Evolutionary conservation across 225 moss, liverwort and hornwort species (phyloP).

Genomic region (Bryum argenteum): DNA sequence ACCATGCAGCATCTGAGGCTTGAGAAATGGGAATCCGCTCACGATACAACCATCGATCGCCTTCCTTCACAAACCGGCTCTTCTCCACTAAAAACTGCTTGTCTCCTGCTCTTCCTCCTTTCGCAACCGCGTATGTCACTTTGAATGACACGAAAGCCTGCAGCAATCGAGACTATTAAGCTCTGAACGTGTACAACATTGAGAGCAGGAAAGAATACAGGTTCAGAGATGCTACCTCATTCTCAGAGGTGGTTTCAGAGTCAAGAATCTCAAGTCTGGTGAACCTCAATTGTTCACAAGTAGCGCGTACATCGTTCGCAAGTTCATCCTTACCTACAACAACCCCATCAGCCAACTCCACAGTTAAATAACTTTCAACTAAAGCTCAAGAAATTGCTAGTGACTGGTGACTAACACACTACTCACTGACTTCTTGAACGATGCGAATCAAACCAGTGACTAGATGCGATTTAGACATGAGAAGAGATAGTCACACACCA

Average conservation of each 20-base stretch:
- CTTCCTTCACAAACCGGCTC: conserved; percentile 69
- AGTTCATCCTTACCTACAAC: conserved; percentile 61
- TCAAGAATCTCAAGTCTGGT: conserved; percentile 67
- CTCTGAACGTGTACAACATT: neutral
- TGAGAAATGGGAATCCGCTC: conserved; percentile 59
- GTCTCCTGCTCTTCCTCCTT: conserved; percentile 78
- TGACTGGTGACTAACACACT: neutral
- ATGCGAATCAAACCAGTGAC: neutral
- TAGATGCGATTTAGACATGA: too few species aligned
- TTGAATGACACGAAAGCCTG: conserved; percentile 75
- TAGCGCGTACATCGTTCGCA: conserved; percentile 69
- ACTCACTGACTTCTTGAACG: neutral
- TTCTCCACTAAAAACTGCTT: conserved; percentile 72
- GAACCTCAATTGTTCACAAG: conserved; percentile 74
- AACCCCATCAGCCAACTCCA: conserved; percentile 21
- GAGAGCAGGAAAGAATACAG: conserved; percentile 7
- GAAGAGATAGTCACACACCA: too few species aligned
- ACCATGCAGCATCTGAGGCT: conserved; percentile 76
- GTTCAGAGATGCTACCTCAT: conserved; percentile 50
- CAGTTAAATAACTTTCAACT: conserved; percentile 2
- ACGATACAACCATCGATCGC: conserved; percentile 65
- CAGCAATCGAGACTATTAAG: neutral
- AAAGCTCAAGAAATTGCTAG: neutral
- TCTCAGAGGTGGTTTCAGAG: conserved; percentile 49
- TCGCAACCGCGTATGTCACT: conserved; percentile 64